Conservation (phyloP, 2,329 filamentous ascomycete genomes). For the Amauroascus verrucosus region DNA sequence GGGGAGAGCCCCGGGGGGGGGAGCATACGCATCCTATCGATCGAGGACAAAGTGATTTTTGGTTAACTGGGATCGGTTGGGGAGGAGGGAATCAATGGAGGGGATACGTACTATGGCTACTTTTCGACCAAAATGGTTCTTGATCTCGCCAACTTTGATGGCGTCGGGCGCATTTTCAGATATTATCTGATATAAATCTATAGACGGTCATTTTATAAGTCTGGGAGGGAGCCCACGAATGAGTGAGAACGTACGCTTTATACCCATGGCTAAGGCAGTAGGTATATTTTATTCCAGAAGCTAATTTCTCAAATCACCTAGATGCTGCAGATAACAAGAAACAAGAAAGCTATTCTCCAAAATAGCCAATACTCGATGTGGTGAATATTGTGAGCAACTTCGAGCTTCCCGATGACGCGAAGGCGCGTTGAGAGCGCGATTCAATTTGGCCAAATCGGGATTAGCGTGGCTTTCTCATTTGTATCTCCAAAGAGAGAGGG, state of each 20-base stretch:
- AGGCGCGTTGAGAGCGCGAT: slow-evolving; percentile 2
- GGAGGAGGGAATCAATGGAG: no score
- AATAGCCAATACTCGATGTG: no score
- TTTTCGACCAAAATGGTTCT: slow-evolving; percentile 96
- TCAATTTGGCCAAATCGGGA: slow-evolving; percentile 6
- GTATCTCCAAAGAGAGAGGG: no score
- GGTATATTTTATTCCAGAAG: no score
- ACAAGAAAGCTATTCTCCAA: no score
- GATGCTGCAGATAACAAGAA: no score
- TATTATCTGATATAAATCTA: slow-evolving; percentile 67
- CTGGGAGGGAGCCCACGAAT: not conserved
- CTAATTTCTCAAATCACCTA: no score
- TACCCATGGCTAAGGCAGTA: slow-evolving; percentile 35
- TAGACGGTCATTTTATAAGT: not conserved
- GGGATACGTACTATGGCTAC: slow-evolving; percentile 72
- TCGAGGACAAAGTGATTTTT: no score
- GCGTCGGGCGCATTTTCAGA: slow-evolving; percentile 91
- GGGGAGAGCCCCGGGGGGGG: no score
- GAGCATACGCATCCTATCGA: slow-evolving; percentile 38
- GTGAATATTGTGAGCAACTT: no score
- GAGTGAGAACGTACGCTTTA: slow-evolving; percentile 37
- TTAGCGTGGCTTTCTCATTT: slow-evolving; percentile 5
- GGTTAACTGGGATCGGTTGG: not conserved
- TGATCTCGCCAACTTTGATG: slow-evolving; percentile 94
- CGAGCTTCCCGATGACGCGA: slow-evolving; percentile 2